Percentiles rank a stretch among this genome's conserved stretches.
These are phyloP conservation scores for Gliomastix tumulicola DNA, from an alignment of 2,329 filamentous ascomycete genomes.

Conservation along the genomic window DNA sequence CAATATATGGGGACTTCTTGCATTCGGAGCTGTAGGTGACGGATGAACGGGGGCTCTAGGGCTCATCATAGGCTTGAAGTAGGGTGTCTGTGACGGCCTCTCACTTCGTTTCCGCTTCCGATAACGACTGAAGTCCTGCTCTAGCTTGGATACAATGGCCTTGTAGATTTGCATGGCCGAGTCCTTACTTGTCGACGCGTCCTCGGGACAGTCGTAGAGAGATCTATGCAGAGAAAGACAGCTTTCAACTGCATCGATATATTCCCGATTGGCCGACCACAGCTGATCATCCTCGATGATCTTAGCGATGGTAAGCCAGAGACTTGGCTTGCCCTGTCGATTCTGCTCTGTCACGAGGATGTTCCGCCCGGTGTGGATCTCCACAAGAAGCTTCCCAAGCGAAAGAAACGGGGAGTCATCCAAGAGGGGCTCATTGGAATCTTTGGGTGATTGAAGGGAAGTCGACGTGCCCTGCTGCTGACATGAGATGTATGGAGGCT, in stretches of 20 bases:
- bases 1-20: too few species aligned
- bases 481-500: neutral
- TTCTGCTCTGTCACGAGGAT: neutral
- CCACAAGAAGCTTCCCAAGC: neutral
- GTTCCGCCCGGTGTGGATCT: neutral
- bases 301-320: neutral
- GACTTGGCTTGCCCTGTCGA: neutral
- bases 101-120: too few species aligned
- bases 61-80: too few species aligned
- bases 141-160: neutral
- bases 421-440: neutral
- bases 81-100: too few species aligned
- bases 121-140: neutral
- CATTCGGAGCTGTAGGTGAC: too few species aligned
- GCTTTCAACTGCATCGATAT: neutral
- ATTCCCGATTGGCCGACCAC: neutral
- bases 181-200: too few species aligned
- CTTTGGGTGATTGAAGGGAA: neutral
- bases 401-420: neutral
- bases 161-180: too few species aligned
- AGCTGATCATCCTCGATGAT: neutral
- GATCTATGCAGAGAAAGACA: neutral
- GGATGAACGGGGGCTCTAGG: too few species aligned
- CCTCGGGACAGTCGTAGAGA: too few species aligned
- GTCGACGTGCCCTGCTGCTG: neutral